Percentiles rank a stretch among this genome's conserved stretches.
These are phyloP conservation scores for Filosporella fistucella DNA, from an alignment of 495 filamentous ascomycete species.

Conservation along the genomic window DNA sequence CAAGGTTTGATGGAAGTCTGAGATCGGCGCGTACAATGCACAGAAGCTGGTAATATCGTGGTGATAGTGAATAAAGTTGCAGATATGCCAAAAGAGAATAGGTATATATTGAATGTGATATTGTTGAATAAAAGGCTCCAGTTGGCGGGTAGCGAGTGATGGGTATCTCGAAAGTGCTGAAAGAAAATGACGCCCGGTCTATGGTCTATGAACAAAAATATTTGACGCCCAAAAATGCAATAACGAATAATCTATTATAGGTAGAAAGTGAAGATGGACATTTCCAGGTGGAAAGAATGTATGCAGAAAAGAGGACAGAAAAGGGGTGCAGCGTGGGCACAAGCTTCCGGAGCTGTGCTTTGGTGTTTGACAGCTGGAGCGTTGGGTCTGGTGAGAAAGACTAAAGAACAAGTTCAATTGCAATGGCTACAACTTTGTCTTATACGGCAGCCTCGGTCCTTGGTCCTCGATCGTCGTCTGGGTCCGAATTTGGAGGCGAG, in stretches of 20 bases:
- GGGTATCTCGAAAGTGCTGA: conserved; percentile 21
- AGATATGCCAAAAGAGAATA: not conserved
- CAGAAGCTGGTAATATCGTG: not conserved
- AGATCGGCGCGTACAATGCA: conserved; percentile 3
- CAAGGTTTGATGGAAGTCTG: not conserved
- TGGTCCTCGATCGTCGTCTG: conserved; percentile 6
- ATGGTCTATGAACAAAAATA: conserved; percentile 13
- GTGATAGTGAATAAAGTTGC: conserved; percentile 8
- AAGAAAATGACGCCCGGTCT: conserved; percentile 23
- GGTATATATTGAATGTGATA: conserved; percentile 2
- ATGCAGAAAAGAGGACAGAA: conserved; percentile 21
- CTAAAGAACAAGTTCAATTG: conserved; percentile 27
- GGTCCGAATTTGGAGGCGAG: conserved; percentile 19
- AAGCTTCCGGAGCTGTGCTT: conserved; percentile 52
- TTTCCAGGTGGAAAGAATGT: conserved; percentile 9
- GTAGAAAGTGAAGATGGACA: conserved; percentile 11
- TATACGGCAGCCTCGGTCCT: conserved; percentile 9
- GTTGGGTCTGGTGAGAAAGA: conserved; percentile 37
- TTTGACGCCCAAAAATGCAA: conserved; percentile 20
- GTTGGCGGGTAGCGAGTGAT: not conserved
- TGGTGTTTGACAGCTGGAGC: conserved; percentile 25
- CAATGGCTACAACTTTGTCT: conserved; percentile 4
- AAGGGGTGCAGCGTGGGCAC: conserved; percentile 32
- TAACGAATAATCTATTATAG: conserved; percentile 9
- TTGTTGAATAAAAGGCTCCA: not conserved